phyloP scores from a whole-genome alignment of 2,329 filamentous ascomycete species.

The Pseudogymnoascus sp. region DNA sequence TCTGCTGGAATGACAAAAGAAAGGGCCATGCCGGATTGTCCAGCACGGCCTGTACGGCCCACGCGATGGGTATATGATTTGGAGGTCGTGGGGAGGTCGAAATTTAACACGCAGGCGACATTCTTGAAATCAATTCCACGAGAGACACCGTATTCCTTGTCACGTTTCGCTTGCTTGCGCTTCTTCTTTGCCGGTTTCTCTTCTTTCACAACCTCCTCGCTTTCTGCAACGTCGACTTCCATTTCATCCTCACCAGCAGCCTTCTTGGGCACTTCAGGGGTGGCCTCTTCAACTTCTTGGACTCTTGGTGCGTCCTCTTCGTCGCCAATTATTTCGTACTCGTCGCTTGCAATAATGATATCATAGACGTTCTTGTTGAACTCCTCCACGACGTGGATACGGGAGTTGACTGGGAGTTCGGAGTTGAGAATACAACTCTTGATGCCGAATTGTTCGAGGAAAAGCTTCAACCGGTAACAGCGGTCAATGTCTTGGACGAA shows the following conservation, averaged over 20 bases:
- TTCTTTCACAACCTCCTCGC: slow-evolving; percentile 20
- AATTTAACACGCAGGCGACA: slow-evolving; percentile 90
- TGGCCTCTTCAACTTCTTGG: slow-evolving; percentile 30
- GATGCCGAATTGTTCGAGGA: slow-evolving; percentile 94
- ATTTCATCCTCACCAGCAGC: slow-evolving; percentile 15
- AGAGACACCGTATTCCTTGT: slow-evolving; percentile 91
- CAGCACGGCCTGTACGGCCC: slow-evolving; percentile 83
- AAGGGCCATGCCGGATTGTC: slow-evolving; percentile 88
- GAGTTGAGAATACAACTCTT: slow-evolving; percentile 90
- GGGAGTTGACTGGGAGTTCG: slow-evolving; percentile 84
- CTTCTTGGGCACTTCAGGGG: slow-evolving; percentile 25
- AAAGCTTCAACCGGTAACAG: slow-evolving; percentile 88
- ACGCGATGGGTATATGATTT: slow-evolving; percentile 97
- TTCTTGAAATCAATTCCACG: slow-evolving; percentile 96
- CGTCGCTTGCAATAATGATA: slow-evolving; percentile 93
- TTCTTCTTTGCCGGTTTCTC: slow-evolving; percentile 49
- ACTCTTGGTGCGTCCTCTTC: slow-evolving; percentile 36
- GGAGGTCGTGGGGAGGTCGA: slow-evolving; percentile 80
- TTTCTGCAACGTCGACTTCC: slow-evolving; percentile 33
- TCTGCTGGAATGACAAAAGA: slow-evolving; percentile 84
- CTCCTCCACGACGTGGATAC: slow-evolving; percentile 91
- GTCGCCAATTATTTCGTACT: slow-evolving; percentile 72
- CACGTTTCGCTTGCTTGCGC: slow-evolving; percentile 54
- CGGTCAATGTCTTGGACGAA: slow-evolving; percentile 82
- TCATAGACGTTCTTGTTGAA: slow-evolving; percentile 97